Evolutionary conservation across 495 filamentous ascomycete genomes (phyloP).

Genomic region (Penicillium silybi): DNA sequence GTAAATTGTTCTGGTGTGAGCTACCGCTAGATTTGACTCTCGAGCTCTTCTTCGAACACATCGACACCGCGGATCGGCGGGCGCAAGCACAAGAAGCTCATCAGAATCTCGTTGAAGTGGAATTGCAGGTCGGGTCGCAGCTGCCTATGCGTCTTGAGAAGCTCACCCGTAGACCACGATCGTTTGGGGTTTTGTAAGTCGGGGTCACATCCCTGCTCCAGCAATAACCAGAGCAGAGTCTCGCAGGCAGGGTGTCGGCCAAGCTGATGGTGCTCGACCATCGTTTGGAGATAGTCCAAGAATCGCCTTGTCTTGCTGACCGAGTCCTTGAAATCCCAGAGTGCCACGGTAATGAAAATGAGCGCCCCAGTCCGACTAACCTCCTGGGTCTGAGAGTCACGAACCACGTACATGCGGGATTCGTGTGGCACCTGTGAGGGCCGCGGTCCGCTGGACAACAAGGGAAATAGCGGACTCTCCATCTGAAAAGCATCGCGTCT

Average conservation of each 20-base stretch:
- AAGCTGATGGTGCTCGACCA: constrained; percentile 32
- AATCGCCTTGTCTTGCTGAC: constrained; percentile 33
- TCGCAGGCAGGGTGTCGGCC: constrained; percentile 40
- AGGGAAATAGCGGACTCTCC: constrained; percentile 37
- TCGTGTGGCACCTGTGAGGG: constrained; percentile 39
- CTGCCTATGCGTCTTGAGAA: constrained; percentile 34
- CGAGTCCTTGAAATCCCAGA: constrained; percentile 38
- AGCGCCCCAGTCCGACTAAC: constrained; percentile 37
- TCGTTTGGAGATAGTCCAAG: constrained; percentile 22
- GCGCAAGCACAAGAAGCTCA: constrained; percentile 34
- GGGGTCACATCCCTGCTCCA: constrained; percentile 36
- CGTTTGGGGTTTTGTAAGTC: constrained; percentile 39
- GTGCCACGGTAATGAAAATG: constrained; percentile 38
- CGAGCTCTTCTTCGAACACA: constrained; percentile 32
- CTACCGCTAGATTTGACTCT: neutral
- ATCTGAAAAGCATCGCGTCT: constrained; percentile 35
- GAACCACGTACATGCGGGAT: constrained; percentile 39
- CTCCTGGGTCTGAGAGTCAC: constrained; percentile 33
- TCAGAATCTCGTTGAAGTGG: constrained; percentile 42
- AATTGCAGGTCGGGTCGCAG: constrained; percentile 41
- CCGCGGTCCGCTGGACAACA: constrained; percentile 43
- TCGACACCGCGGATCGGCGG: constrained; percentile 32
- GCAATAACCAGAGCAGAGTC: constrained; percentile 40
- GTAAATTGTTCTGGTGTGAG: neutral
- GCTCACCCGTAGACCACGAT: constrained; percentile 37